Percentiles rank a stretch among this genome's conserved stretches.
phyloP scores from a whole-genome alignment of 768 basidiomycete genomes.

The Lentinula sp. region DNA sequence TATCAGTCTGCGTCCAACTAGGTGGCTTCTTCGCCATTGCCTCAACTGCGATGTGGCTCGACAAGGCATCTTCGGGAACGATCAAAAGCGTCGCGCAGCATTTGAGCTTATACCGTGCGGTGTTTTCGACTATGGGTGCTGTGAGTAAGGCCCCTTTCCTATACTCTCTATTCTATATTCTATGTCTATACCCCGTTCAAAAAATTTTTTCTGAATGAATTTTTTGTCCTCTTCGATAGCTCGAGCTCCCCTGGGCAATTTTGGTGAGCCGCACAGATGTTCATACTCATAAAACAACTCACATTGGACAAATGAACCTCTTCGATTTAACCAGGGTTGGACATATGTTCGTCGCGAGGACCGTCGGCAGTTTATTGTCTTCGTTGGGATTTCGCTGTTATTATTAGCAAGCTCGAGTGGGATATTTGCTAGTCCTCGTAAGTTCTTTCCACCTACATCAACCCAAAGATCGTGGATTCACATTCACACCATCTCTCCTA shows the following conservation, averaged over 20 bases:
- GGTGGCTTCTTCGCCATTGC: constrained; percentile 43
- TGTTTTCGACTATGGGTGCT: constrained; percentile 31
- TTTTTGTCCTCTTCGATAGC: constrained; percentile 16
- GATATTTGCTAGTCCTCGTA: constrained; percentile 38
- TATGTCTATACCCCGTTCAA: too few species aligned
- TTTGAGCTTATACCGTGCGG: constrained; percentile 30
- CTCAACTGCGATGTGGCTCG: constrained; percentile 42
- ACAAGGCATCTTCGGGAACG: constrained; percentile 33
- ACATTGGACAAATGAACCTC: neutral
- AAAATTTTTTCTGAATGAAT: neutral
- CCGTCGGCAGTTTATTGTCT: constrained; percentile 29
- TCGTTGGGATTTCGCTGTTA: constrained; percentile 30
- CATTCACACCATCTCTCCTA: neutral
- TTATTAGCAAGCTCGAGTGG: constrained; percentile 31
- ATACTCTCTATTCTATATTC: neutral
- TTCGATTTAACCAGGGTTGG: constrained; percentile 34
- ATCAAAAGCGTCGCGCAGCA: constrained; percentile 29
- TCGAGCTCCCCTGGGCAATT: constrained; percentile 40
- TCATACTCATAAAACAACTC: neutral
- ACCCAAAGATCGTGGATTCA: neutral
- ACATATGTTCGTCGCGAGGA: constrained; percentile 40
- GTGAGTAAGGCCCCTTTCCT: constrained; percentile 22
- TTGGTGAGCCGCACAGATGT: constrained; percentile 24
- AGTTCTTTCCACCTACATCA: constrained; percentile 12
- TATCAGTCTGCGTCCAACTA: constrained; percentile 43